These are phyloP conservation scores for Auricularia heimuer DNA, from an alignment of 768 basidiomycete genomes.

Conservation along the genomic window DNA sequence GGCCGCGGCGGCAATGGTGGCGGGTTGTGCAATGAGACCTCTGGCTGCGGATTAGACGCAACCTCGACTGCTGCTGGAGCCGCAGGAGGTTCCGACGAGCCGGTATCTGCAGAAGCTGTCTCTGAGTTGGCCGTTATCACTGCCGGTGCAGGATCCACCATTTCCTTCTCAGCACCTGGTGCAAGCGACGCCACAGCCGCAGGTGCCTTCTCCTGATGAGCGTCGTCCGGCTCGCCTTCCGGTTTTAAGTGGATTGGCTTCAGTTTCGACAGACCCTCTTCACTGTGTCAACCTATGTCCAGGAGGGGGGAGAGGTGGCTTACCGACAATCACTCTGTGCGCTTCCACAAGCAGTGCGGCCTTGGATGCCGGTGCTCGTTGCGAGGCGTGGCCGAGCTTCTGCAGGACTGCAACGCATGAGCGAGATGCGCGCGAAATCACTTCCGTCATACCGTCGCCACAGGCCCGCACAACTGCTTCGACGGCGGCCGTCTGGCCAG, in stretches of 20 bases:
- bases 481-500: constrained; percentile 36
- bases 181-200: constrained; percentile 6
- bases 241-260: constrained; percentile 68
- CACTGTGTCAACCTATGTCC: neutral
- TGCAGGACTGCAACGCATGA: constrained; percentile 36
- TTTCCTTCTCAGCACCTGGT: neutral
- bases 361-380: constrained; percentile 66
- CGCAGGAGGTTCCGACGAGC: neutral
- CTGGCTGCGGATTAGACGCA: too few relatives aligned
- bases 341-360: constrained; percentile 69
- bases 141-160: neutral
- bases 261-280: constrained; percentile 65
- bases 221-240: constrained; percentile 35
- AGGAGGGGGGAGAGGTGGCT: constrained; percentile 15
- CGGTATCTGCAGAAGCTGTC: neutral
- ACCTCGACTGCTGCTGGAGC: neutral
- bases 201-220: constrained; percentile 24
- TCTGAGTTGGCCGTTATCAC: neutral
- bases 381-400: constrained; percentile 34
- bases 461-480: constrained; percentile 59
- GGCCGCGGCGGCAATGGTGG: constrained; percentile 2
- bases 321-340: constrained; percentile 82
- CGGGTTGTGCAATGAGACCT: neutral
- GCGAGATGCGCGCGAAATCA: constrained; percentile 3
- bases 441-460: constrained; percentile 54